Base-by-base conservation (phyloP, 2,329 filamentous ascomycete species). In the Trichoderma harzianum region DNA sequence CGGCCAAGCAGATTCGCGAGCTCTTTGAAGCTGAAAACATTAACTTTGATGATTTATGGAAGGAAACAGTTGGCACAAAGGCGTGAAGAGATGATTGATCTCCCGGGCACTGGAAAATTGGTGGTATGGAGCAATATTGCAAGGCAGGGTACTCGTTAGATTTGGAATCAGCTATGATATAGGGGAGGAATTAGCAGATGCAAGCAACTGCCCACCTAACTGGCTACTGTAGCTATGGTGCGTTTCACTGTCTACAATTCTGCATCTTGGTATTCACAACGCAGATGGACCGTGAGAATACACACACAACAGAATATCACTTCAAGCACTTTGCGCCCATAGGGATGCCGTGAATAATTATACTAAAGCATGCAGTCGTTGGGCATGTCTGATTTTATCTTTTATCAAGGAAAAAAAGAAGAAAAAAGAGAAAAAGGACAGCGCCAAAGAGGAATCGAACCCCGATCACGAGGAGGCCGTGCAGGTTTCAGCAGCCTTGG, bases 41-140 rank as follows among this genome's bases (percentile, higher is more conserved):
- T n/a, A 88, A 97, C 78, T 97, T 97, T 82, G 93, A 95, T 73
- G 84, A 88, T 71, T 89, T 97, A 69, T 93, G 93, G 88, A 88
- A 88, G 74, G 90, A 93, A 34, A 88, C 82, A n/a, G 85, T 87
- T 0, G 85, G 85, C 3, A 78, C 80, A 11, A 72, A 58, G n/a
- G 43, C 30, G 28, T 32, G 26, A 69, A 34, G 51, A 7, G 6
- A 28, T 30, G 43, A 6, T 26, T 53, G 24, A 51, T 43, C 11
- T 14, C 21, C 5, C 16, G 57, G 30, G 47, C 3, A 10, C 6
- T 7, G 11, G 11, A 21, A 26, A n/a, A 39, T 1, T 1, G 14
- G 16, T 32, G 26, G 12, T n/a, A 24, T 10, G 16, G 51, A 47
- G 26, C 18, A 18, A 30, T 4, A 1, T 24, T 14, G 30, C 21